A percentile compares a stretch with the other conserved stretches of the same genome.
phyloP scores from a whole-genome alignment of 257 asterid species.

The Ocimum tenuiflorum region DNA sequence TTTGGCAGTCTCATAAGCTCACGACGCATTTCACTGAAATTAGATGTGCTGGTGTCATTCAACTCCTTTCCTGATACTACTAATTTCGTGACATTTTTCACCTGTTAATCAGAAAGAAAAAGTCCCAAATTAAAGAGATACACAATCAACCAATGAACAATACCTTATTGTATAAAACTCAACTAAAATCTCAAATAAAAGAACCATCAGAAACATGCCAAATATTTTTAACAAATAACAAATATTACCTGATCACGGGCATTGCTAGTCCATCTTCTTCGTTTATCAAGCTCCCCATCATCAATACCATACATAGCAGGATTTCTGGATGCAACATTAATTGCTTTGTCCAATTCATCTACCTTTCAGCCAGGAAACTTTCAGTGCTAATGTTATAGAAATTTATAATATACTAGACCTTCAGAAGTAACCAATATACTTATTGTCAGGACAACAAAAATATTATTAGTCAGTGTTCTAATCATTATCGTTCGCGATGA shows the following conservation, averaged over 20 bases:
- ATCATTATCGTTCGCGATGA: background rate
- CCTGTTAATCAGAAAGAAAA: slow-evolving; percentile 35
- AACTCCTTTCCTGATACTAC: slow-evolving; percentile 46
- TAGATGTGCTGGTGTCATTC: slow-evolving; percentile 63
- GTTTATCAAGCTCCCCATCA: slow-evolving; percentile 71
- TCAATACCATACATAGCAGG: slow-evolving; percentile 70
- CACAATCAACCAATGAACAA: slow-evolving; percentile 13
- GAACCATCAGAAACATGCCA: background rate
- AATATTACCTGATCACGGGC: slow-evolving; percentile 75
- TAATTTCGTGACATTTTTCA: slow-evolving; percentile 67
- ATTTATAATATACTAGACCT: slow-evolving; percentile 1
- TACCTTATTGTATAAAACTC: background rate
- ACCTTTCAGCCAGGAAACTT: slow-evolving; percentile 66
- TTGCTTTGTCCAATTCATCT: slow-evolving; percentile 91
- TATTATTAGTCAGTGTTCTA: background rate
- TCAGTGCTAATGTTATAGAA: slow-evolving; percentile 34
- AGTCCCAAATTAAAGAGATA: background rate
- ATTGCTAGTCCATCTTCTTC: slow-evolving; percentile 90
- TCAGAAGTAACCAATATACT: background rate
- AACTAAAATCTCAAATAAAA: background rate
- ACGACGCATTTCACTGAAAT: slow-evolving; percentile 64
- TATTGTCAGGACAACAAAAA: background rate
- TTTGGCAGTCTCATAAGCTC: slow-evolving; percentile 85
- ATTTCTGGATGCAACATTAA: slow-evolving; percentile 78
- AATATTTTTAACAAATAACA: background rate